These are phyloP conservation scores for Dimargaris xerosporica DNA, from an alignment of 192 early-diverging fungal species.

Conservation along the genomic window DNA sequence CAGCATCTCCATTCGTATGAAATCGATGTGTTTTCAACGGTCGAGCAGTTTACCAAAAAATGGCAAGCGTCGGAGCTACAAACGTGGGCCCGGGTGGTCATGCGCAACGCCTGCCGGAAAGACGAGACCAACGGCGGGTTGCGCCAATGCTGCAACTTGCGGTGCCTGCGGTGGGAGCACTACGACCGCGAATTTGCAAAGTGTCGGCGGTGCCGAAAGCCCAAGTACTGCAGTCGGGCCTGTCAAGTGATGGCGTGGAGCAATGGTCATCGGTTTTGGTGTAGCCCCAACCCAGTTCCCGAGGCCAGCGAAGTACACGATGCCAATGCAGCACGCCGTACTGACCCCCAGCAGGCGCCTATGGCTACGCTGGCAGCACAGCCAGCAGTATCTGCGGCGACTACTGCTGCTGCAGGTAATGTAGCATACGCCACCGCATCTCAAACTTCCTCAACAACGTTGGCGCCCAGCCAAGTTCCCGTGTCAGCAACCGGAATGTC, in stretches of 20 bases:
- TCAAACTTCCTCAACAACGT: too few relatives aligned
- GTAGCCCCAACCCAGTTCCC: slow-evolving; percentile 35
- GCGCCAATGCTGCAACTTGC: slow-evolving; percentile 63
- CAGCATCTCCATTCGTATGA: slow-evolving; percentile 24
- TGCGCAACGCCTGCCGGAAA: slow-evolving; percentile 67
- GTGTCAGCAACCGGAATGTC: too few relatives aligned
- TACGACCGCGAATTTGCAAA: slow-evolving; percentile 67
- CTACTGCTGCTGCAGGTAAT: too few relatives aligned
- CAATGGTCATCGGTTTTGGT: slow-evolving; percentile 70
- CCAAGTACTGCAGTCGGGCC: slow-evolving; percentile 70
- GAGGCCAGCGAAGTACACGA: background rate
- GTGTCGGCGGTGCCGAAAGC: slow-evolving; percentile 74
- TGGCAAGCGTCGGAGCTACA: slow-evolving; percentile 45
- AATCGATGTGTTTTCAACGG: slow-evolving; percentile 59
- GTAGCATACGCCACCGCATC: too few relatives aligned
- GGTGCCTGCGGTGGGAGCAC: slow-evolving; percentile 62
- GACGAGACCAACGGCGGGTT: slow-evolving; percentile 53
- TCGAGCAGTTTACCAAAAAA: slow-evolving; percentile 58
- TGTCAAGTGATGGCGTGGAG: slow-evolving; percentile 66
- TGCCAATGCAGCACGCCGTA: too few relatives aligned
- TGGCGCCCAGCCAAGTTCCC: too few relatives aligned
- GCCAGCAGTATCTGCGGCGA: too few relatives aligned
- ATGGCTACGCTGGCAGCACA: too few relatives aligned
- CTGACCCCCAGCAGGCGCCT: too few relatives aligned
- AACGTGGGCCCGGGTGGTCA: slow-evolving; percentile 61